A percentile compares a stretch with the other conserved stretches of the same genome.
These are phyloP conservation scores for Xanthoconium stramineum DNA, from an alignment of 768 basidiomycete species.

Conservation along the genomic window DNA sequence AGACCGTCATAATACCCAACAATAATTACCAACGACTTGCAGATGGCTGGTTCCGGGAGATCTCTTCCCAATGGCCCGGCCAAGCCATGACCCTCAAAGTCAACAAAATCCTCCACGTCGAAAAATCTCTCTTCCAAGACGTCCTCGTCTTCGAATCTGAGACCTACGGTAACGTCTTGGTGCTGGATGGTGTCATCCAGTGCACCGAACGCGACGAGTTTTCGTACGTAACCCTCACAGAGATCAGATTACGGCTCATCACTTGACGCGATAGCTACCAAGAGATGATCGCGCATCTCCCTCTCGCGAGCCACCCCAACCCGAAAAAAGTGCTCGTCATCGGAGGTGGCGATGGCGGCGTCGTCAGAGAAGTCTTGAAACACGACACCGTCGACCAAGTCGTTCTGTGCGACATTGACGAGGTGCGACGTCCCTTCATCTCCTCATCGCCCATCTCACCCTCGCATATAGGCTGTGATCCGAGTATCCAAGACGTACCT, in stretches of 20 bases:
- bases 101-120: conserved; percentile 90
- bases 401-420: conserved; percentile 96
- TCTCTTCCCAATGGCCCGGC: conserved; percentile 94
- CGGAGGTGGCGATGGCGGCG: conserved; percentile 97
- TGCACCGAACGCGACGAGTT: conserved; percentile 99
- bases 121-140: conserved; percentile 93
- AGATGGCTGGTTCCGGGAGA: conserved; percentile 98
- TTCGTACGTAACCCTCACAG: conserved; percentile 60
- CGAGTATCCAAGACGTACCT: conserved; percentile 92
- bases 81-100: conserved; percentile 98
- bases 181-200: conserved; percentile 94
- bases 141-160: conserved; percentile 96
- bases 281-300: conserved; percentile 98
- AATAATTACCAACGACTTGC: neutral
- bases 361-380: conserved; percentile 95
- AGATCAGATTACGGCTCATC: neutral
- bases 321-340: conserved; percentile 96
- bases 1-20: neutral
- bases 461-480: conserved; percentile 68
- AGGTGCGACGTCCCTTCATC: conserved; percentile 44
- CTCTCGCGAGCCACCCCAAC: conserved; percentile 94
- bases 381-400: conserved; percentile 88
- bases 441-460: neutral
- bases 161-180: conserved; percentile 95
- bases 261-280: conserved; percentile 66